Conservation (phyloP, 257 asterid species). For the Euphrasia confusa region DNA sequence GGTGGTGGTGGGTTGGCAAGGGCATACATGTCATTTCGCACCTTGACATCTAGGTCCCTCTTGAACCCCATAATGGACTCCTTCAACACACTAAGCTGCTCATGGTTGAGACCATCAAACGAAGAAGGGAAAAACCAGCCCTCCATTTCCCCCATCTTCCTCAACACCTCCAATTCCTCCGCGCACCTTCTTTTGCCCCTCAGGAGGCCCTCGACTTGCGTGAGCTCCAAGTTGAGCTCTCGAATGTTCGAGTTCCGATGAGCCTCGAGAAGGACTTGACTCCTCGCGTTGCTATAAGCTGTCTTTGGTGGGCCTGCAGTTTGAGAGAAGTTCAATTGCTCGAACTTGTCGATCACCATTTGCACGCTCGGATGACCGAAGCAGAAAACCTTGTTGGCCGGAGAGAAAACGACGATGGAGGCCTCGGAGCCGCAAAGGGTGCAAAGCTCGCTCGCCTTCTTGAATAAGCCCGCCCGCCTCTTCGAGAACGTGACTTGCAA, state of each 20-base stretch:
- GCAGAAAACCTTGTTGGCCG: neutral
- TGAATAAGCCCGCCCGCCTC: neutral
- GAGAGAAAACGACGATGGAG: neutral
- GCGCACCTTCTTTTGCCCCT: no score
- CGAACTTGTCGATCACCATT: slow-evolving; percentile 27
- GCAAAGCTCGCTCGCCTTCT: neutral
- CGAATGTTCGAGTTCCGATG: slow-evolving; percentile 39
- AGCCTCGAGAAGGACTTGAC: slow-evolving; percentile 36
- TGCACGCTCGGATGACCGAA: slow-evolving; percentile 27
- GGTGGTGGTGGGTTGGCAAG: no score
- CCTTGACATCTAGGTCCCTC: no score
- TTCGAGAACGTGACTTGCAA: neutral
- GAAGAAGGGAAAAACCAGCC: no score
- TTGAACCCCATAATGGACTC: no score
- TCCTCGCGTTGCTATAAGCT: neutral
- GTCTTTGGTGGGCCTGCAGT: no score
- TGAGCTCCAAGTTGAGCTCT: slow-evolving; percentile 40
- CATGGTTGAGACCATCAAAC: no score
- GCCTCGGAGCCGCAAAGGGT: neutral
- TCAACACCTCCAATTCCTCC: no score
- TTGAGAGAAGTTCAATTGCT: neutral
- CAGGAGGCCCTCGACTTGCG: slow-evolving; percentile 28
- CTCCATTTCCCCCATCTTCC: no score
- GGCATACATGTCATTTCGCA: no score
- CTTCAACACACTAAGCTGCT: no score